Conservation (phyloP, 1,284 basidiomycete genomes). For the Leccinum fallax region DNA sequence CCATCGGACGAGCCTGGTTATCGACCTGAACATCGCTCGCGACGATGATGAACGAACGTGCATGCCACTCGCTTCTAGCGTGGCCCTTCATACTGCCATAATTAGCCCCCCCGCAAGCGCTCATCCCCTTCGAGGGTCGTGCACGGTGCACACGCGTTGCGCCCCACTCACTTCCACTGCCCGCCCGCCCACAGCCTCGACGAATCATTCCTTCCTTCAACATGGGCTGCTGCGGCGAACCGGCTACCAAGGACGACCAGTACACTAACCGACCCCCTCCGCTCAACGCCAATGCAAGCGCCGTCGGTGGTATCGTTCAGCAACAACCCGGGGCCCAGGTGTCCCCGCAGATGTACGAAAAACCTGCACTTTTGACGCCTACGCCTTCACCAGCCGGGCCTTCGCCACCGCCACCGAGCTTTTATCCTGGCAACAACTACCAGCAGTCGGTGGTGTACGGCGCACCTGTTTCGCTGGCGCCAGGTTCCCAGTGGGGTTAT, state of each 20-base stretch:
- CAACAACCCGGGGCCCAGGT: slow-evolving; percentile 55
- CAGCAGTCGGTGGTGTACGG: slow-evolving; percentile 26
- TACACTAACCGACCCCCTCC: slow-evolving; percentile 33
- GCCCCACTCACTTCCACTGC: too few relatives aligned
- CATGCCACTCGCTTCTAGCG: not conserved
- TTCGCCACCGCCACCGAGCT: slow-evolving; percentile 32
- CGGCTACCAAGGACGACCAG: too few relatives aligned
- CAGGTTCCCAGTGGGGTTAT: not conserved
- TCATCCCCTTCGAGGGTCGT: not conserved
- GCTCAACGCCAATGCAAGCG: slow-evolving; percentile 1
- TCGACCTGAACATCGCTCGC: too few relatives aligned
- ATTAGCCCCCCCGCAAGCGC: slow-evolving; percentile 14
- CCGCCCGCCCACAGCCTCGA: too few relatives aligned
- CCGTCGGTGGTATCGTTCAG: slow-evolving; percentile 34
- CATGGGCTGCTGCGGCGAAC: too few relatives aligned
- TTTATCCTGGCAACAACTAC: slow-evolving; percentile 16
- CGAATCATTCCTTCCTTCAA: too few relatives aligned
- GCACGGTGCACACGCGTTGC: too few relatives aligned
- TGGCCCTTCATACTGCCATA: slow-evolving; percentile 4
- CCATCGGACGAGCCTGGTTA: too few relatives aligned
- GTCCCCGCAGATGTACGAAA: slow-evolving; percentile 28
- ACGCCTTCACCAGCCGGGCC: slow-evolving; percentile 14
- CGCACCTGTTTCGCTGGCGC: slow-evolving; percentile 32
- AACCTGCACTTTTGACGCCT: slow-evolving; percentile 20
- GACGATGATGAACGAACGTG: too few relatives aligned